Evolutionary conservation across 106 monocot species (phyloP), one percentile per base, ranked within the genome.

Genomic region (Triglochin maritima): DNA sequence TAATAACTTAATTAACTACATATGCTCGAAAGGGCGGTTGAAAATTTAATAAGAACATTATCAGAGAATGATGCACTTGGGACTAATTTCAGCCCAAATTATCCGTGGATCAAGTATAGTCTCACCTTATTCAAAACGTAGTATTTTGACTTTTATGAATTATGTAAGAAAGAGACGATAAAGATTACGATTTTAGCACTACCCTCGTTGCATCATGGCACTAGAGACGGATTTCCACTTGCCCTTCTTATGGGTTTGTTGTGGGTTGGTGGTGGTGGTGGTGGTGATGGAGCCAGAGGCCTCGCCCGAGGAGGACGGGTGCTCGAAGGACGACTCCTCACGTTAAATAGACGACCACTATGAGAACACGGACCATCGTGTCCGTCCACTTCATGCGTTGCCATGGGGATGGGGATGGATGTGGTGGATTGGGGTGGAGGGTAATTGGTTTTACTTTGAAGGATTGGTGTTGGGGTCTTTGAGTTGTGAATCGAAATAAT

Each of bases 351-450:
- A 94, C 94, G 42, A 89, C 82, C 68, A 72, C 61, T 78, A 94
- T 87, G 50, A 94, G 87, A 16, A 90, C 81, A 9, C 82, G 73
- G 44, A 94, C 82, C 94, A 94, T 94, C 70, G 46, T 54, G 74
- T 94, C 94, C 42, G 94, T 94, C 94, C 94, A 94, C 72, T 94
- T 94, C 90, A 90, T 94, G 62, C 94, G 64, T 57, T 84, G 87
- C 94, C 94, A 94, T 7, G 85, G 87, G 2, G 80, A 84, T 49
- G 70, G 13, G 54, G 75, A 50, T 56, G 72, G 13, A 2, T 66
- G 13, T 59, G 56, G 67, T 54, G 48, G 5, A 57, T 52, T n/a
- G 62, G 54, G 9, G 7, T 47, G 44, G 29, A 3, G 15, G 7
- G 46, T 46, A 1, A 46, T 12, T 7, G 50, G 57, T 11, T 44